Base-by-base conservation (phyloP, 108 stramenopile genomes). In the Discostella stelligeroides region DNA sequence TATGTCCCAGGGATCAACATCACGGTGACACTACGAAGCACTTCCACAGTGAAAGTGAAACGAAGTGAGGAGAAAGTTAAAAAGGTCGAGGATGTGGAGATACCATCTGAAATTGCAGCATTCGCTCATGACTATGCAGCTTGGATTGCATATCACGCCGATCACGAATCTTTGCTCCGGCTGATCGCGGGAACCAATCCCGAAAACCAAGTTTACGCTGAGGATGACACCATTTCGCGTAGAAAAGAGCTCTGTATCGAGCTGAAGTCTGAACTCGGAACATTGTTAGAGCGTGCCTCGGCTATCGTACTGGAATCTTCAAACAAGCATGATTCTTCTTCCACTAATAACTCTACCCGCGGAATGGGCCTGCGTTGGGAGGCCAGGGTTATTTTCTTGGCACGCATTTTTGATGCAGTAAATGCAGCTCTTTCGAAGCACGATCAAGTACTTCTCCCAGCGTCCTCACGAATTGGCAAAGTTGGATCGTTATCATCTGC, bases 341-440 rank as follows among this genome's bases (percentile, higher is more conserved):
- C 64, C 7, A 47, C 27, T n/a, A 48, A 40, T 50, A 30, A 61
- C 48, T 40, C 47, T 29, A 51, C 69, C 10, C 76, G 76, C 34
- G 78, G 78, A 4, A 43, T 60, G 30, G 78, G 79, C 7, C 40
- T 83, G 29, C 55, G 77, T 24, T 69, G 79, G 66, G 82, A 83
- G 51, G 82, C 82, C 14, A 63, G 82, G 18, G 55, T 57, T 41
- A 74, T 72, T 18, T 83, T 80, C 53, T 18, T 76, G 41, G 68
- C 77, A 18, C 68, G 82, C 23, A 46, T 83, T 14, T 38, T 70
- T 4, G 82, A 83, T 60, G 77, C 78, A 37, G 76, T 65, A 24
- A 66, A 83, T 50, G 62, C 66, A 17, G 82, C 79, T 9, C 73
- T 83, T 42, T 80, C 78, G 12, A 83, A 83, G 43, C 79, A 83